A percentile compares a stretch with the other conserved stretches of the same genome.
These are phyloP conservation scores for Zygnema circumcarinatum DNA, from an alignment of 139 green algal species.

Conservation along the genomic window DNA sequence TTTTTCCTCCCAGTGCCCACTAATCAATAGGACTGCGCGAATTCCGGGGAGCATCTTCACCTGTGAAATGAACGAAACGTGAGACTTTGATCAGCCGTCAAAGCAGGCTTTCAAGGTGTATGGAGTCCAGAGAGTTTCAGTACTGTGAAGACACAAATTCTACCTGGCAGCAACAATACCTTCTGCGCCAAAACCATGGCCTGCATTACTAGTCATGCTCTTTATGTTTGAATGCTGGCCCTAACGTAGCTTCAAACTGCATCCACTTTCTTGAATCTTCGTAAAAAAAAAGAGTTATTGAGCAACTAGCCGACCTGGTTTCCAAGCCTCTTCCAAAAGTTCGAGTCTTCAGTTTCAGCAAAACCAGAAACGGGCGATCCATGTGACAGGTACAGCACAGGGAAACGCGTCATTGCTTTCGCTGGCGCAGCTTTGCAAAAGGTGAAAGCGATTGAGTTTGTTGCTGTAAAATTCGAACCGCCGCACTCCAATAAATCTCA, in stretches of 20 bases:
- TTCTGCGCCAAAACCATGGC: background rate
- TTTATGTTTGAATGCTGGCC: background rate
- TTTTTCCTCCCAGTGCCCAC: constrained; percentile 44
- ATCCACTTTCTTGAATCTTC: background rate
- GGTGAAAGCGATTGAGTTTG: too few relatives aligned
- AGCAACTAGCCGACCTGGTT: constrained; percentile 2
- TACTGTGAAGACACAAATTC: too few relatives aligned
- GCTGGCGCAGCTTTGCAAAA: too few relatives aligned
- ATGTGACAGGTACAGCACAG: constrained; percentile 40
- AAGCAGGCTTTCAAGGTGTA: too few relatives aligned
- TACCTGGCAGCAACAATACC: too few relatives aligned
- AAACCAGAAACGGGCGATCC: constrained; percentile 22
- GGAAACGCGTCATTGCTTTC: constrained; percentile 12
- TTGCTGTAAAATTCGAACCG: too few relatives aligned
- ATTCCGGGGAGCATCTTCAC: background rate
- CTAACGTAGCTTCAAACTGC: too few relatives aligned
- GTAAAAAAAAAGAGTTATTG: too few relatives aligned
- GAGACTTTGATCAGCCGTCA: too few relatives aligned
- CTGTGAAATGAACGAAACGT: constrained; percentile 2
- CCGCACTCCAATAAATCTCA: too few relatives aligned
- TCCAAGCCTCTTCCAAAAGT: constrained; percentile 24
- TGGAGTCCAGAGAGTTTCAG: too few relatives aligned
- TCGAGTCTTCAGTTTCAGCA: background rate
- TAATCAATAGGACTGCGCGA: constrained; percentile 30
- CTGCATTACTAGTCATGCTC: background rate